Evolutionary conservation across 179 eudicot species (phyloP).

Genomic region (Silene noctiflora): DNA sequence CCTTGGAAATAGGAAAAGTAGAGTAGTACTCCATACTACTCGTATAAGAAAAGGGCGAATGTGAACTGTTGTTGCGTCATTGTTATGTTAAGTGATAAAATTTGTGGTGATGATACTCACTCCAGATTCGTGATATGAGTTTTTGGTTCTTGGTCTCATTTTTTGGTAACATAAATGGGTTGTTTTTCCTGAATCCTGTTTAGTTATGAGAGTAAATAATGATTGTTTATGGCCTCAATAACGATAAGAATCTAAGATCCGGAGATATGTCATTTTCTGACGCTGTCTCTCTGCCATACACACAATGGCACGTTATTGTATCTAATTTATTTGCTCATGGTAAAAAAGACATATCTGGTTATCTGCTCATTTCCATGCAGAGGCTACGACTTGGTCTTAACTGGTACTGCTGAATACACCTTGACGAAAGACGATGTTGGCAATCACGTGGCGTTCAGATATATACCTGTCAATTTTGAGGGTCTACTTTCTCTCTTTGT

Average conservation of each 20-base stretch:
- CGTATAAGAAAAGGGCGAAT: neutral
- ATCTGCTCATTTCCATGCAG: conserved; percentile 40
- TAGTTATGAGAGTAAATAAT: neutral
- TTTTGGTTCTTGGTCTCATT: neutral
- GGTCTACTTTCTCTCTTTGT: conserved; percentile 41
- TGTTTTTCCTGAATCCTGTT: neutral
- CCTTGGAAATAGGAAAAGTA: no score
- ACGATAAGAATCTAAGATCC: no score
- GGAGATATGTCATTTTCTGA: neutral
- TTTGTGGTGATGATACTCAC: neutral
- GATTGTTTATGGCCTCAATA: neutral
- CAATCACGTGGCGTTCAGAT: conserved; percentile 60
- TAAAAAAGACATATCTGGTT: conserved; percentile 3
- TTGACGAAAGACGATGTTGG: conserved; percentile 83
- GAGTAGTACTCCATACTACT: no score
- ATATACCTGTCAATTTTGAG: conserved; percentile 85
- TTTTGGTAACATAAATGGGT: neutral
- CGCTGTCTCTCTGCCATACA: neutral
- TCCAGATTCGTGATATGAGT: neutral
- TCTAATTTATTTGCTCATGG: conserved; percentile 5
- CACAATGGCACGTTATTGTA: neutral
- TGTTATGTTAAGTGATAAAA: no score
- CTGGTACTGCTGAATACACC: conserved; percentile 72
- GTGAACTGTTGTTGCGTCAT: no score
- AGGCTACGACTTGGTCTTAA: conserved; percentile 52